Base-by-base conservation (phyloP, 345 rosid species). In the Pseudoturritis turrita region DNA sequence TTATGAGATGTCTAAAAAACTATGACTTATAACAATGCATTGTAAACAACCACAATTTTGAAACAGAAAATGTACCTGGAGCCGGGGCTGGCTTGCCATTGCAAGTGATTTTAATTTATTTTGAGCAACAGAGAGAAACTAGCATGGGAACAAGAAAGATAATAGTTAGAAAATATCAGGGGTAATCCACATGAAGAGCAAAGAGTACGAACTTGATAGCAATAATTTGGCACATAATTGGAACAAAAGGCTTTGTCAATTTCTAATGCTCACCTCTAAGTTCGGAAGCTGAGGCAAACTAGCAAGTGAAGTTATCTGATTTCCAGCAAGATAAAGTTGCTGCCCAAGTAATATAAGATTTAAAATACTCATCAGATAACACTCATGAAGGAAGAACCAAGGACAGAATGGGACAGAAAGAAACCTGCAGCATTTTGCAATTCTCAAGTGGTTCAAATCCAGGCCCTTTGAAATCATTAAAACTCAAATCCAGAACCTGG, bases 261-360 rank as follows among this genome's bases (percentile, higher is more conserved):
- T 69, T 36, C 31, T 19, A 45, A 74, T 69, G 52, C 79, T 51
- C 82, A 94, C 98, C 96, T 94, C 98, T 81, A 94, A 77, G 79
- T 91, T 94, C 45, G 97, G 98, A 70, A 94, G 97, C 79, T 88
- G 90, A 41, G 98, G 98, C 71, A 94, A 88, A 82, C 95, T 94
- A 68, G 76, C 84, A 80, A 94, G 89, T 17, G 98, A 94, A 12
- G 90, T 89, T 68, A 94, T 91, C 84, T 94, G 98, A 70, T 94
- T 94, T 62, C 98, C 98, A 76, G 98, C 98, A 74, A 94, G 97
- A 83, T 94, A 94, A 8, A 94, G 82, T 94, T 94, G 98, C 98
- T 94, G 83, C 75, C 72, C 53, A 79, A 69, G 72, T 50, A 51
- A 79, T 28, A 72, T 15, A 81, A 31, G 68, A 28, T 54, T 80